phyloP scores from a whole-genome alignment of 169 alveolate species.

The Neospora caninum region DNA sequence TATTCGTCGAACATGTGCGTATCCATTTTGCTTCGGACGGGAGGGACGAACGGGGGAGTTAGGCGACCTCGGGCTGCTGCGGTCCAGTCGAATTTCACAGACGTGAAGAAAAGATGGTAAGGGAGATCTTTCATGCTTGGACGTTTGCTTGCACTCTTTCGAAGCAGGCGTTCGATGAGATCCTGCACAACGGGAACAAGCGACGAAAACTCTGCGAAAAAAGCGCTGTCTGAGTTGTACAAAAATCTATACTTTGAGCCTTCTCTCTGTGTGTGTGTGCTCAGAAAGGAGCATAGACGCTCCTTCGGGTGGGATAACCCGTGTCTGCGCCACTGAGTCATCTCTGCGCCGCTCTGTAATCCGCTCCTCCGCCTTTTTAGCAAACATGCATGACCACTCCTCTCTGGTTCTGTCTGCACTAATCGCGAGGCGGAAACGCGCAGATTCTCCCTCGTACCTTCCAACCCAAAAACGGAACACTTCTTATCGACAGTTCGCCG shows the following conservation, averaged over 20 bases:
- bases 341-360: no score
- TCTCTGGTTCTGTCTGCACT: no score
- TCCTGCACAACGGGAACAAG: conserved; percentile 14
- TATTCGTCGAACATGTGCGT: conserved; percentile 39
- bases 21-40: background rate
- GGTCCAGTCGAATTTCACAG: background rate
- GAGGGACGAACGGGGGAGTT: conserved; percentile 17
- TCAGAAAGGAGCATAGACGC: no score
- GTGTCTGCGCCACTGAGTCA: no score
- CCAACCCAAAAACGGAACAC: no score
- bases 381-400: no score
- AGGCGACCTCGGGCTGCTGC: conserved; percentile 24
- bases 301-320: no score
- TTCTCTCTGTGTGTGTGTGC: no score
- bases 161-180: background rate
- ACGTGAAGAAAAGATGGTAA: background rate
- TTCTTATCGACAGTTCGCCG: no score
- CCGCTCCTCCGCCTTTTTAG: no score
- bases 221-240: background rate
- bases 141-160: background rate
- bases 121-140: background rate
- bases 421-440: no score
- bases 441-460: no score
- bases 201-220: background rate
- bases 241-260: background rate